Base-by-base conservation (phyloP, 306 rosid genomes). In the Abrus pulchellus region DNA sequence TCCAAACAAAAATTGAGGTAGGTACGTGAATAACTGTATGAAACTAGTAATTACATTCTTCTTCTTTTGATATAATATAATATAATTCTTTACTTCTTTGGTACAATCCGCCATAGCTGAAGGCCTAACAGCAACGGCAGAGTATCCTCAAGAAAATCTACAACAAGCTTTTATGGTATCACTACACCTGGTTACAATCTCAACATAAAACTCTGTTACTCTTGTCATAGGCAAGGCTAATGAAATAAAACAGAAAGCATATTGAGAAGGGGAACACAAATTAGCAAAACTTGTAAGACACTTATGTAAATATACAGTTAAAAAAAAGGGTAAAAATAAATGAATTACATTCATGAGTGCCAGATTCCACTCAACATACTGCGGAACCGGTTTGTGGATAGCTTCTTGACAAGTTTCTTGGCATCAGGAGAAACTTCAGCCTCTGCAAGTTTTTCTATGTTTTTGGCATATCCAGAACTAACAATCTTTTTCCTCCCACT, bases 361-460 rank as follows among this genome's bases (percentile, higher is more conserved):
- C 98, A 94, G 75, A 94, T 85, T 86, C 94, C 97, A 85, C 76
- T 91, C 6, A 94, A 83, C 89, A 94, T 69, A 45, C 80, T 88
- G 63, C 97, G 90, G 77, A 94, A 94, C 54, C 94, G 80, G 88
- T 86, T 91, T 41, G 87, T 81, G 44, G 97, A 91, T 53, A 94
- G 78, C 83, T 91, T 94, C 85, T 80, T 90, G 28, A 87, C 97
- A 44, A 94, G 94, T 77, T 76, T 94, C 85, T 92, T 94, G 57
- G 98, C 98, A 85, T 94, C 98, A 44, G 87, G 80, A 53, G 89
- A 85, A 85, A 90, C 91, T 81, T 92, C 90, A 32, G 92, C 84
- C 32, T 91, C 94, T 72, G 97, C 97, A 38, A 94, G 89, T 84
- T 91, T 92, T 65, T 94, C 93, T 49, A 94, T 86, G 87, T 90